Conservation (phyloP, 495 filamentous ascomycete species). For the Hyaloscypha finlandica region DNA sequence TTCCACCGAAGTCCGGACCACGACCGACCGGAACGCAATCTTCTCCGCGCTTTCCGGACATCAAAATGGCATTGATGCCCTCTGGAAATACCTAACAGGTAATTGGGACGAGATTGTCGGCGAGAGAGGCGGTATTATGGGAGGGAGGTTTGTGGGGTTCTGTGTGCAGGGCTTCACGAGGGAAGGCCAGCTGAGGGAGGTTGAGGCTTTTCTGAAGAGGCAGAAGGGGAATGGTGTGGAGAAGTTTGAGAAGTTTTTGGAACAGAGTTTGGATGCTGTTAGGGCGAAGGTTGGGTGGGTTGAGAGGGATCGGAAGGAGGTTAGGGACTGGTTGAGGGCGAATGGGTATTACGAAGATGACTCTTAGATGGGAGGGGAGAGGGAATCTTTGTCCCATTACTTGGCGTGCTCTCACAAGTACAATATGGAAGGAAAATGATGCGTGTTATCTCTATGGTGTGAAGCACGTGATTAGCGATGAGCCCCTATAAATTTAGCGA, state of each 20-base stretch:
- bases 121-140: not conserved
- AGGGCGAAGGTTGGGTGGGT: slow-evolving; percentile 63
- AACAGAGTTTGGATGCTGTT: slow-evolving; percentile 63
- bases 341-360: slow-evolving; percentile 49
- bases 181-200: not conserved
- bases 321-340: slow-evolving; percentile 59
- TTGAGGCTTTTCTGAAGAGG: slow-evolving; percentile 41
- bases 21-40: not conserved
- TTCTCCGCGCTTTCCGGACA: not conserved
- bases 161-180: not conserved
- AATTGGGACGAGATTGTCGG: not conserved
- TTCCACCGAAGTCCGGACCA: not conserved
- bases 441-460: too few relatives aligned
- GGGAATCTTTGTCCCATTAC: too few relatives aligned
- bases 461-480: too few relatives aligned
- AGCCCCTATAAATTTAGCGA: too few relatives aligned
- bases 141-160: not conserved
- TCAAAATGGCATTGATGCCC: not conserved
- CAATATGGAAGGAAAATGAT: too few relatives aligned
- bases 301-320: slow-evolving; percentile 61
- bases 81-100: not conserved
- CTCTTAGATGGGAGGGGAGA: too few relatives aligned
- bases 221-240: slow-evolving; percentile 59
- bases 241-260: slow-evolving; percentile 60
- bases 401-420: too few relatives aligned